Evolutionary conservation across 139 green algal genomes (phyloP).

Genomic region (Gonium pectorale): DNA sequence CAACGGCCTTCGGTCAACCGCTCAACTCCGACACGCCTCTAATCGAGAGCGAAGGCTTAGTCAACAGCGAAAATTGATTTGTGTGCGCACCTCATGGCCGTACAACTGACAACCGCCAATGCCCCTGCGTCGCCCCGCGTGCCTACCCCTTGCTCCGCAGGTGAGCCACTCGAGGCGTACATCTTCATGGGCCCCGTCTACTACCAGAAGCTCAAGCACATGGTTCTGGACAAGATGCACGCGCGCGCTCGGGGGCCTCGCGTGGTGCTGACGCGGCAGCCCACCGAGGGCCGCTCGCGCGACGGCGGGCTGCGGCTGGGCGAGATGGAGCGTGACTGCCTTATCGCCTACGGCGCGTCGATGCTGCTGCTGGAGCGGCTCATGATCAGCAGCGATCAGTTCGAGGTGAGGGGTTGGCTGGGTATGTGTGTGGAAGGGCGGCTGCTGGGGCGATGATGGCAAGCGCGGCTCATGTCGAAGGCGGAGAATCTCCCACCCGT

Average conservation of each 20-base stretch:
- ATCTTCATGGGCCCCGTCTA: constrained; percentile 99
- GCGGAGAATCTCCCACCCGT: too few species aligned
- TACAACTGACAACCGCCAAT: neutral
- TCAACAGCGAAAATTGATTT: too few species aligned
- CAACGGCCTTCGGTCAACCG: too few species aligned
- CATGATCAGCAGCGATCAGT: constrained; percentile 97
- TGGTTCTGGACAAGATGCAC: constrained; percentile 99
- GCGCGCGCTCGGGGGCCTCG: constrained; percentile 84
- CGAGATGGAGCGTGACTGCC: constrained; percentile 99
- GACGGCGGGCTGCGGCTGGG: constrained; percentile 94
- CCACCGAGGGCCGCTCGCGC: constrained; percentile 93
- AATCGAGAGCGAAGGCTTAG: too few species aligned
- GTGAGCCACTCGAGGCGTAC: constrained; percentile 94
- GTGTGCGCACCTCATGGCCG: neutral
- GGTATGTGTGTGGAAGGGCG: too few species aligned
- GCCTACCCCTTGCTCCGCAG: constrained; percentile 50
- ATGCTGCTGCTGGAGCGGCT: constrained; percentile 98
- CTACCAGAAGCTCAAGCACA: constrained; percentile 99
- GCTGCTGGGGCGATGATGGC: too few species aligned
- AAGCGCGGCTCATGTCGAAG: too few species aligned
- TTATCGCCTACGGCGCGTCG: constrained; percentile 89
- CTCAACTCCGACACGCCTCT: too few species aligned
- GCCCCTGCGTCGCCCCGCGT: neutral
- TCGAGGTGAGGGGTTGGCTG: constrained; percentile 90
- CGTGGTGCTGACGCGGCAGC: constrained; percentile 97